These are phyloP conservation scores for Sequoia sempervirens DNA, from an alignment of 75 land plant genomes.

Conservation along the genomic window DNA sequence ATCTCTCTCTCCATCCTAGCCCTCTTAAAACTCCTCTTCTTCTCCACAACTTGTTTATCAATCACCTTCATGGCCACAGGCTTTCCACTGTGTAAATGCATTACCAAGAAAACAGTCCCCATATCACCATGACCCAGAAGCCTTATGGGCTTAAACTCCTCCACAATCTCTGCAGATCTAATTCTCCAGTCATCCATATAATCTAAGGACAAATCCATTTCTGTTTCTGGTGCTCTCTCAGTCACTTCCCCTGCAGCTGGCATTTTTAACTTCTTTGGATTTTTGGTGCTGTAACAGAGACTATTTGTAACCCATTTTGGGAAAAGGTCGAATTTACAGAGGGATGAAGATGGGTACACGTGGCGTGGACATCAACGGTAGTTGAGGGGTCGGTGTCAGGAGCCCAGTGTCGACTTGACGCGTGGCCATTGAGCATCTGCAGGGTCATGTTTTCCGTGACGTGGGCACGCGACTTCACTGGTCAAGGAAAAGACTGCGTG, in stretches of 20 bases:
- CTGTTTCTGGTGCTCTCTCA: background rate
- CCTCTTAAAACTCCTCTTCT: constrained; percentile 11
- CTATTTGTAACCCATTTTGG: background rate
- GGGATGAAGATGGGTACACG: background rate
- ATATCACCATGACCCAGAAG: constrained; percentile 33
- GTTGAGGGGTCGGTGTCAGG: background rate
- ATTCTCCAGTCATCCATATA: background rate
- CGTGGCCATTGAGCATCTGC: background rate
- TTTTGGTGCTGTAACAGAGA: background rate
- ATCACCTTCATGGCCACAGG: constrained; percentile 35
- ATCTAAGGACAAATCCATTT: background rate
- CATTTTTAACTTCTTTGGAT: background rate
- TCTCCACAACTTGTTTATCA: constrained; percentile 24
- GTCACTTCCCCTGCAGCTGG: background rate
- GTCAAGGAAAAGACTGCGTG: background rate
- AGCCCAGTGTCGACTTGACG: background rate
- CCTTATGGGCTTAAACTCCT: constrained; percentile 27
- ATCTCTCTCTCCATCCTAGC: constrained; percentile 23
- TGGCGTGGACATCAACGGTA: background rate
- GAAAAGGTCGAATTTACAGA: background rate
- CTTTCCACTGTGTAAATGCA: constrained; percentile 3
- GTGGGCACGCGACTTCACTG: background rate
- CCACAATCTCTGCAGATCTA: background rate
- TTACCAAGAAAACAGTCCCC: constrained; percentile 35
- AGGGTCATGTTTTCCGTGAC: background rate